These are phyloP conservation scores for Aeminium ludgeri DNA, from an alignment of 495 filamentous ascomycete species.

Conservation along the genomic window DNA sequence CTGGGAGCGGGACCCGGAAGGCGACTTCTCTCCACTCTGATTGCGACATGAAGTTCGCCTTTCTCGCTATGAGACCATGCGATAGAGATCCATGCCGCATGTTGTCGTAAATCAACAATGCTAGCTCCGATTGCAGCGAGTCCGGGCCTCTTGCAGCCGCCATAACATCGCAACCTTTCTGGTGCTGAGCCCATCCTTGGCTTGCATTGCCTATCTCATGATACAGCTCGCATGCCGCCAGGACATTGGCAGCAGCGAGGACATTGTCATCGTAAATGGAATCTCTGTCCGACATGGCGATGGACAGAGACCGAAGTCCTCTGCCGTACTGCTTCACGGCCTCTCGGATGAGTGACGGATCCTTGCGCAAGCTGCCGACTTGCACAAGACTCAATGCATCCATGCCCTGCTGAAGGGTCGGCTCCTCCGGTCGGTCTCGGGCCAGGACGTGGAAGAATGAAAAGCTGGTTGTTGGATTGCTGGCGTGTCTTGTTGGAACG, in stretches of 20 bases:
- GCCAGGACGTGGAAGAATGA: slow-evolving; percentile 6
- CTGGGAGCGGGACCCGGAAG: slow-evolving; percentile 1
- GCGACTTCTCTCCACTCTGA: slow-evolving; percentile 11
- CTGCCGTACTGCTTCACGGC: slow-evolving; percentile 3
- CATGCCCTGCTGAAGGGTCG: slow-evolving; percentile 4
- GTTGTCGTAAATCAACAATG: slow-evolving; percentile 10
- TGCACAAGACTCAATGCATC: slow-evolving; percentile 9
- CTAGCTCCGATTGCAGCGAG: slow-evolving; percentile 4
- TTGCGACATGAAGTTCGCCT: slow-evolving; percentile 7
- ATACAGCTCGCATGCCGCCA: slow-evolving; percentile 11
- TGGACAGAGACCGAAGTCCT: slow-evolving; percentile 3
- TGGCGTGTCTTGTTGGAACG: slow-evolving; percentile 1
- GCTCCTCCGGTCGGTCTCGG: not conserved
- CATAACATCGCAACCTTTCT: slow-evolving; percentile 6
- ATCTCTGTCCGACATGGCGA: slow-evolving; percentile 1
- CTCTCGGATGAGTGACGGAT: slow-evolving; percentile 3
- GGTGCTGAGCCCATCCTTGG: slow-evolving; percentile 10
- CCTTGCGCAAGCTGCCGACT: slow-evolving; percentile 11
- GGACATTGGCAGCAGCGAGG: slow-evolving; percentile 5
- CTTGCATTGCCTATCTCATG: slow-evolving; percentile 7
- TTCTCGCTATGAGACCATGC: slow-evolving; percentile 9
- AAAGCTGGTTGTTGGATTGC: not conserved
- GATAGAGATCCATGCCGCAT: slow-evolving; percentile 7
- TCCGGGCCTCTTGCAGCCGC: slow-evolving; percentile 8
- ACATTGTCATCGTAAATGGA: slow-evolving; percentile 6